These are phyloP conservation scores for Monilinia aucupariae DNA, from an alignment of 2,329 filamentous ascomycete genomes.

Conservation along the genomic window DNA sequence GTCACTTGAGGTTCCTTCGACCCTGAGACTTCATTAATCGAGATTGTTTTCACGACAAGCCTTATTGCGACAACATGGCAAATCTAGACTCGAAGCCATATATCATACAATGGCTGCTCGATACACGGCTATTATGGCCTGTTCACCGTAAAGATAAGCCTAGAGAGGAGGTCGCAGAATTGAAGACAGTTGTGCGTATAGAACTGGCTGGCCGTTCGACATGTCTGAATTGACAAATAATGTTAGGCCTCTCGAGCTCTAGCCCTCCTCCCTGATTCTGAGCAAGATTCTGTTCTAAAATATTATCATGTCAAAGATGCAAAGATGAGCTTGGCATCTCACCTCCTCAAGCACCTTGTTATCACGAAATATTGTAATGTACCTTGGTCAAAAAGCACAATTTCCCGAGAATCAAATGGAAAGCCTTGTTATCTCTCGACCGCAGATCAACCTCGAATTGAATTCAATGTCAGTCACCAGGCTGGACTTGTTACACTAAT, in stretches of 20 bases:
- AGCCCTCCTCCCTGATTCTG: conserved; percentile 47
- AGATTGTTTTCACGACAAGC: not conserved
- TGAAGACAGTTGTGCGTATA: conserved; percentile 29
- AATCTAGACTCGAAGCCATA: conserved; percentile 21
- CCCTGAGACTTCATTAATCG: not conserved
- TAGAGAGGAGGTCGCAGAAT: conserved; percentile 36
- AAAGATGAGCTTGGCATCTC: conserved; percentile 66
- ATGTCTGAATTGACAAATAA: conserved; percentile 4
- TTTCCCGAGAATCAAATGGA: conserved; percentile 49
- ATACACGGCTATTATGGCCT: conserved; percentile 56
- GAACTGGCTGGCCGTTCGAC: not conserved
- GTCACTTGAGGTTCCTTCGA: not conserved
- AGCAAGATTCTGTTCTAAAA: conserved; percentile 52
- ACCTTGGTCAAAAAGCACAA: conserved; percentile 54
- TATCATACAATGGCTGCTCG: conserved; percentile 57
- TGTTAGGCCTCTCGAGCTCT: conserved; percentile 50
- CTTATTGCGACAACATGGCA: not conserved
- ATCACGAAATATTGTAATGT: conserved; percentile 54
- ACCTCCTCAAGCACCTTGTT: conserved; percentile 67
- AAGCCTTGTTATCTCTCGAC: conserved; percentile 40
- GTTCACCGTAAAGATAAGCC: conserved; percentile 36
- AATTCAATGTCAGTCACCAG: conserved; percentile 77
- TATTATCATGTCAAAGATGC: conserved; percentile 67
- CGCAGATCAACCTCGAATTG: conserved; percentile 32
- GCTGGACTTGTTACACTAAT: conserved; percentile 67